Base-by-base conservation (phyloP, 345 rosid species). In the Hirschfeldia incana region DNA sequence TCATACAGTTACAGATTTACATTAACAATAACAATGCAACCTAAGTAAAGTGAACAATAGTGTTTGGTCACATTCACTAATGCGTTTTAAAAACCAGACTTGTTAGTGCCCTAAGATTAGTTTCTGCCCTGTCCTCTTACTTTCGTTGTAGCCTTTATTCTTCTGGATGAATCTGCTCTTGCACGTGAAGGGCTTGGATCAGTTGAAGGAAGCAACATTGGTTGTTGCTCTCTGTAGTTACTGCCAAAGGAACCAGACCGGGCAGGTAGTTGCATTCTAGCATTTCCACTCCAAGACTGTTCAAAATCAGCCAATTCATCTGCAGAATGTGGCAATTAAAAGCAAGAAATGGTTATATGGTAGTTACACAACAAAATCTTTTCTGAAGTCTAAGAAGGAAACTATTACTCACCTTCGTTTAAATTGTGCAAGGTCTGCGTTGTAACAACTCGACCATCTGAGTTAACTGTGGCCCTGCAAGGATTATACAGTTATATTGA, bases 401-500 rank as follows among this genome's bases (percentile, higher is more conserved):
- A n/a, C n/a, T n/a, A n/a, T n/a, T n/a, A 34, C 58, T 62, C 72
- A 91, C 98, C 91, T 91, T 90, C 87, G 36, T 94, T 76, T 36
- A 92, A 80, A 80, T 94, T 94, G 84, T 94, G 97, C 86, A 94
- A 78, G 21, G 95, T 77, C 88, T 94, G 94, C 69, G 81, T 83
- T 15, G 86, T 78, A 44, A 91, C 90, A 78, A 92, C 97, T 76
- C 70, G 86, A 28, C 98, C 98, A 84, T 92, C 98, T 36, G 98
- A 76, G 44, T 79, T 79, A 72, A 94, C 92, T 77, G 79, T 92
- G 98, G 64, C 98, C 98, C 98, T 94, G 80, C 6, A 69, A 66
- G 29, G 32, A 34, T 73, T 53, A 5, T 46, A 27, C 4, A 65
- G 8, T 73, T 51, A 15, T 32, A 10, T 33, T 16, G 72, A 72